Percentiles rank a stretch among this genome's conserved stretches.
Conservation (phyloP, 495 filamentous ascomycete species). For the Aspergillus olivimuriae region DNA sequence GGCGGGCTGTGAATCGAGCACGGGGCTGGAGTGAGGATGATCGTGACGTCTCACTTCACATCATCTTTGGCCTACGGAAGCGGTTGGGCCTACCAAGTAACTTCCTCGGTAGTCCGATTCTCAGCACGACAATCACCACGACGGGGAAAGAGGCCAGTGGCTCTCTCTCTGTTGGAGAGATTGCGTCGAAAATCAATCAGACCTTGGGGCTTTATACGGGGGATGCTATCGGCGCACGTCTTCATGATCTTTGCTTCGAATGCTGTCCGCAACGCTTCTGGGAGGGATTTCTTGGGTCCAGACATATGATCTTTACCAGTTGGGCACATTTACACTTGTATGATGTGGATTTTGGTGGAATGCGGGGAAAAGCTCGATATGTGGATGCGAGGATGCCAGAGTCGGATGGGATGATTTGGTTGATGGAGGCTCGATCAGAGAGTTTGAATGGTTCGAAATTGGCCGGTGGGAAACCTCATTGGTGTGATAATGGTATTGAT, state of each 20-base stretch:
- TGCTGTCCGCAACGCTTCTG: slow-evolving; percentile 5
- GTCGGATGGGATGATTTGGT: slow-evolving; percentile 5
- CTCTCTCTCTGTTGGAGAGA: background rate
- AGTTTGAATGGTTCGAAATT: background rate
- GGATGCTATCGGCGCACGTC: background rate
- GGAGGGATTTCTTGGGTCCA: slow-evolving; percentile 4
- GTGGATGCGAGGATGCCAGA: slow-evolving; percentile 6
- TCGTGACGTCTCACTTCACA: background rate
- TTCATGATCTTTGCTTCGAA: slow-evolving; percentile 7
- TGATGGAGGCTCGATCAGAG: slow-evolving; percentile 3
- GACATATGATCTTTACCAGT: slow-evolving; percentile 4
- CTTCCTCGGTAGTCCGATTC: slow-evolving; percentile 5
- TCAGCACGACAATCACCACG: slow-evolving; percentile 1
- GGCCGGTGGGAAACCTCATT: background rate
- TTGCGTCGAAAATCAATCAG: background rate
- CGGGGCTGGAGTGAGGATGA: slow-evolving; percentile 1
- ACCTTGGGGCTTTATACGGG: background rate
- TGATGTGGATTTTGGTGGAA: slow-evolving; percentile 3
- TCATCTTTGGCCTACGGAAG: slow-evolving; percentile 3
- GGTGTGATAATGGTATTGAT: slow-evolving; percentile 9
- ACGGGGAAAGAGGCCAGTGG: slow-evolving; percentile 2
- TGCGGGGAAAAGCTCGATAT: background rate
- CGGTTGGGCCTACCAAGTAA: slow-evolving; percentile 2
- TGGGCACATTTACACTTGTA: slow-evolving; percentile 7
- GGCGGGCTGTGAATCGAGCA: background rate